phyloP scores from a whole-genome alignment of 2,329 filamentous ascomycete species.

The Neofusicoccum laricinum region DNA sequence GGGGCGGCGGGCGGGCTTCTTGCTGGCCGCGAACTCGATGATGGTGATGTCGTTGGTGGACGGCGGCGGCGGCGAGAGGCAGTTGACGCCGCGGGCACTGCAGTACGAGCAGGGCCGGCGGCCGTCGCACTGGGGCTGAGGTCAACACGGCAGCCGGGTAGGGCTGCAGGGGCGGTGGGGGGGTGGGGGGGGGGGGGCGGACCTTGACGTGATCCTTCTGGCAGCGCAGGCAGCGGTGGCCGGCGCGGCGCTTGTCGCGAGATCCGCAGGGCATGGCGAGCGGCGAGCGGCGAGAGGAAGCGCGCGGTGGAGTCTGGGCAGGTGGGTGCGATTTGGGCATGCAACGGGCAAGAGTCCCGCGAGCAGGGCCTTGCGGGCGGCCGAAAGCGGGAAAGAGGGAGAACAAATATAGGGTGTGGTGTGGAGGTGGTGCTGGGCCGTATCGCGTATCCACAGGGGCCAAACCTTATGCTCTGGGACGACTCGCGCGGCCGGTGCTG shows the following conservation, averaged over 20 bases:
- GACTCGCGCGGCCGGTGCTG: neutral
- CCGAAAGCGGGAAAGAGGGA: neutral
- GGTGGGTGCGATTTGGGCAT: neutral
- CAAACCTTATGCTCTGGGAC: conserved; percentile 25
- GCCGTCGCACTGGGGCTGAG: conserved; percentile 8
- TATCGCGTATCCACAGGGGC: conserved; percentile 3
- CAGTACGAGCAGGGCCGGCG: conserved; percentile 14
- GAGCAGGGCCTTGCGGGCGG: neutral
- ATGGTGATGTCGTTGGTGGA: conserved; percentile 4
- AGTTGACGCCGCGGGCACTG: conserved; percentile 7
- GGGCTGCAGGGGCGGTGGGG: neutral
- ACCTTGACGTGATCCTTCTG: conserved; percentile 17
- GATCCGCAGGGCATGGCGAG: conserved; percentile 15
- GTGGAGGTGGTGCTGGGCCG: neutral
- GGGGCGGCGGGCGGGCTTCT: neutral
- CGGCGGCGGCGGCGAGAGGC: neutral
- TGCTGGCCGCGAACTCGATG: neutral
- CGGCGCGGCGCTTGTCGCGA: conserved; percentile 11
- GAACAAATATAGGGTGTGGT: neutral
- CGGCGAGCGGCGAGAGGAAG: neutral
- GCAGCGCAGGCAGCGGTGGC: conserved; percentile 14
- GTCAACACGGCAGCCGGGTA: neutral
- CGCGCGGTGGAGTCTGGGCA: neutral
- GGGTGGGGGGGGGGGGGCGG: neutral
- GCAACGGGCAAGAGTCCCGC: neutral